A percentile compares a stretch with the other conserved stretches of the same genome.
Conservation (phyloP, 306 rosid species). For the Gillenia trifoliata region DNA sequence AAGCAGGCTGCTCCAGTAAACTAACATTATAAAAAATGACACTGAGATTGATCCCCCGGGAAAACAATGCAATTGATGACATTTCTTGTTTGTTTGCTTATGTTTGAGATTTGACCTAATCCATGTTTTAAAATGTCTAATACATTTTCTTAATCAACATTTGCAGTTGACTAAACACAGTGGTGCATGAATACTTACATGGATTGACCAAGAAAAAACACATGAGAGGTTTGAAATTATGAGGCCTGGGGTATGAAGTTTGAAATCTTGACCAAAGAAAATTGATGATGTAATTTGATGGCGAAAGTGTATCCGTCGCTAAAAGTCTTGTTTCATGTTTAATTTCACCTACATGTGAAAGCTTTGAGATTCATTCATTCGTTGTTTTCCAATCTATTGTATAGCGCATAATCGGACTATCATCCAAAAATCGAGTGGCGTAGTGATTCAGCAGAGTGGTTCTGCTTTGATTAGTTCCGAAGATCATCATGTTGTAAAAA, state of each 20-base stretch:
- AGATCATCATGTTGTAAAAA: background rate
- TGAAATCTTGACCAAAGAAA: slow-evolving; percentile 11
- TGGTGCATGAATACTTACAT: background rate
- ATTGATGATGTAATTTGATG: background rate
- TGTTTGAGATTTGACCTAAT: background rate
- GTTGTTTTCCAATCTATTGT: background rate
- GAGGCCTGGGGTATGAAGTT: background rate
- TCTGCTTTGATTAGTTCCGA: background rate
- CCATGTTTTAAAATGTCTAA: background rate
- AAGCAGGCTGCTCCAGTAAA: background rate
- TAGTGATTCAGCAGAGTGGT: background rate
- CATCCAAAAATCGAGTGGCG: background rate
- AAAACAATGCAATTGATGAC: background rate
- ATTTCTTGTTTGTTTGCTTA: background rate
- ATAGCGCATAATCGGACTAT: background rate
- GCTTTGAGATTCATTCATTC: background rate
- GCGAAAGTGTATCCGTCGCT: background rate
- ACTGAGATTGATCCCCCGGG: background rate
- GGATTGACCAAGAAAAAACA: background rate
- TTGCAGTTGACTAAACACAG: background rate
- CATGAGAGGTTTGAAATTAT: background rate
- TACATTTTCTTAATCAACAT: background rate
- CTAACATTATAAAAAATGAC: background rate
- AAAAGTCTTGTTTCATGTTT: background rate
- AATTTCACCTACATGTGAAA: too few species aligned